These are phyloP conservation scores for Adansonia gregorii DNA, from an alignment of 441 rosid genomes.

Conservation along the genomic window DNA sequence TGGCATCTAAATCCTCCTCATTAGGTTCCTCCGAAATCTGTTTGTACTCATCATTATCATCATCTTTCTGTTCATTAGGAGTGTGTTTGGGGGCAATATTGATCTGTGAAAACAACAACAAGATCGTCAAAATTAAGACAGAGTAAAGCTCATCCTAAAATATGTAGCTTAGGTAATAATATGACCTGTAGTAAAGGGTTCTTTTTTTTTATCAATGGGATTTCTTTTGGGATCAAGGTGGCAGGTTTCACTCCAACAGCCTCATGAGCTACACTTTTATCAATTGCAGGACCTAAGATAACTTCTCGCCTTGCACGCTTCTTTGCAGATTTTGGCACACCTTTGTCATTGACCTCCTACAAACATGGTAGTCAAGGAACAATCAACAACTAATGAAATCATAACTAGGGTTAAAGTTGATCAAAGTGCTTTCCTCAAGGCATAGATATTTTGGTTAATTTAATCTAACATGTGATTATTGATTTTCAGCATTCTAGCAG, in stretches of 20 bases:
- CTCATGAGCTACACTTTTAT: conserved; percentile 77
- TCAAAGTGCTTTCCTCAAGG: background rate
- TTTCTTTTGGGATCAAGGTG: conserved; percentile 83
- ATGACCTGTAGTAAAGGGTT: conserved; percentile 81
- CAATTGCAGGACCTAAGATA: conserved; percentile 81
- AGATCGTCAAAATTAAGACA: conserved; percentile 17
- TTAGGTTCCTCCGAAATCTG: conserved; percentile 46
- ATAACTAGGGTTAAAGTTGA: conserved; percentile 4
- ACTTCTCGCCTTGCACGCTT: conserved; percentile 70
- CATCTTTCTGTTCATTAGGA: conserved; percentile 59
- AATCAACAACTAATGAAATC: conserved; percentile 24
- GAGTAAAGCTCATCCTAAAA: conserved; percentile 11
- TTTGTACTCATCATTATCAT: conserved; percentile 38
- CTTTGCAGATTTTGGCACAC: conserved; percentile 46
- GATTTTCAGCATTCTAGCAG: conserved; percentile 25
- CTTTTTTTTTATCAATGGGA: conserved; percentile 79
- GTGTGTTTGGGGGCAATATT: conserved; percentile 68
- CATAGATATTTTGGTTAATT: background rate
- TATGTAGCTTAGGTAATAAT: conserved; percentile 16
- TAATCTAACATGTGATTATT: conserved; percentile 2
- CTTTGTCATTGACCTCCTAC: conserved; percentile 52
- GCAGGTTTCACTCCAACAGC: conserved; percentile 85
- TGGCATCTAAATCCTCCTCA: conserved; percentile 45
- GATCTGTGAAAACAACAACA: conserved; percentile 50
- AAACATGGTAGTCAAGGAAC: conserved; percentile 28